Conservation (phyloP, 352 stramenopile species). For the Globisporangium nagaii region DNA sequence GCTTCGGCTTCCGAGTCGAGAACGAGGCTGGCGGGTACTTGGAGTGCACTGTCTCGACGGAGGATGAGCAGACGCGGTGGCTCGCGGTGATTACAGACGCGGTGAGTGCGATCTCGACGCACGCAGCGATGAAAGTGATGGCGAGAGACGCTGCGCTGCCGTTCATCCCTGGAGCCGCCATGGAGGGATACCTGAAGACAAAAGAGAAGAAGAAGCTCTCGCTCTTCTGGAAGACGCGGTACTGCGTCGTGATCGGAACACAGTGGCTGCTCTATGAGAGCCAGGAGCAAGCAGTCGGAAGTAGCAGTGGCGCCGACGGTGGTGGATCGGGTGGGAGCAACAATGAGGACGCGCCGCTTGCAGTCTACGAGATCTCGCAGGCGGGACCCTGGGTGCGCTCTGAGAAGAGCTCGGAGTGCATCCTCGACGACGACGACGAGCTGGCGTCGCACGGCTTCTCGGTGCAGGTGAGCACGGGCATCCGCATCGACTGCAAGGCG, state of each 20-base stretch:
- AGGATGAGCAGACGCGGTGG: constrained; percentile 38
- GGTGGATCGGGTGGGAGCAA: too few species aligned
- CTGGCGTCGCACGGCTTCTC: constrained; percentile 18
- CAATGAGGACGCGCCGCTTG: constrained; percentile 32
- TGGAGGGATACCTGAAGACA: constrained; percentile 70
- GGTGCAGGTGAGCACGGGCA: constrained; percentile 20
- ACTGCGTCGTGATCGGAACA: constrained; percentile 62
- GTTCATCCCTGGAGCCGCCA: constrained; percentile 50
- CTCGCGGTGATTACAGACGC: constrained; percentile 18
- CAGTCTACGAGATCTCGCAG: constrained; percentile 49
- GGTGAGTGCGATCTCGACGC: constrained; percentile 16
- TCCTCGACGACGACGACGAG: constrained; percentile 13
- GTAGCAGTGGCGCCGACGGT: constrained; percentile 2
- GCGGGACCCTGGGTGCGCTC: constrained; percentile 13
- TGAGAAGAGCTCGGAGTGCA: background rate
- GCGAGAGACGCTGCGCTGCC: constrained; percentile 43
- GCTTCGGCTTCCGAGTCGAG: constrained; percentile 47
- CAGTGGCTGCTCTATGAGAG: constrained; percentile 71
- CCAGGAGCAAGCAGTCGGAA: constrained; percentile 44
- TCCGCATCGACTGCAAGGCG: constrained; percentile 41
- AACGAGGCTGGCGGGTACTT: constrained; percentile 57
- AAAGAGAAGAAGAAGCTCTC: constrained; percentile 53
- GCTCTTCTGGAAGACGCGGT: constrained; percentile 50
- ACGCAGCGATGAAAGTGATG: constrained; percentile 3
- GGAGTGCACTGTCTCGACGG: constrained; percentile 33